Conservation (phyloP, 1,284 basidiomycete genomes). For the Ustilago nuda region DNA sequence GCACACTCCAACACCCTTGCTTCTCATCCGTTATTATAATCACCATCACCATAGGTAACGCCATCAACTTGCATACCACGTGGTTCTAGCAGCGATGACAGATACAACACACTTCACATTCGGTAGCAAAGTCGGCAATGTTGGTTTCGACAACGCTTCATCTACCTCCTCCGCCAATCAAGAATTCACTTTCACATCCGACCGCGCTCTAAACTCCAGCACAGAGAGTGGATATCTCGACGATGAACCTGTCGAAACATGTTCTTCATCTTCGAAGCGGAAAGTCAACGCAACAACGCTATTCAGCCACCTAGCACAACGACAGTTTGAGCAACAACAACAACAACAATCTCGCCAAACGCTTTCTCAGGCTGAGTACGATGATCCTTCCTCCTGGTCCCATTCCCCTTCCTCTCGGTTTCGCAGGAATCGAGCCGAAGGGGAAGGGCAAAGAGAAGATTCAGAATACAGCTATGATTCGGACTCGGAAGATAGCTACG, state of each 20-base stretch:
- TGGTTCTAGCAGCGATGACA: not conserved
- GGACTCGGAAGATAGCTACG: slow-evolving; percentile 2
- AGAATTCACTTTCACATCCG: not conserved
- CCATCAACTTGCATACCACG: not conserved
- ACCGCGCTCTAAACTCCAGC: not conserved
- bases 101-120: not conserved
- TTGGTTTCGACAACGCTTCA: not conserved
- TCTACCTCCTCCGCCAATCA: not conserved
- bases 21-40: not conserved
- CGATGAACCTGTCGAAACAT: slow-evolving; percentile 3
- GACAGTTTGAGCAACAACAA: slow-evolving; percentile 13
- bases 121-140: not conserved
- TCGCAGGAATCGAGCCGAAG: no score
- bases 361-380: slow-evolving; percentile 18
- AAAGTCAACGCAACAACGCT: slow-evolving; percentile 13
- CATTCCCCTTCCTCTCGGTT: not conserved
- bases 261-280: not conserved
- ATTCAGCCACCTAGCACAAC: slow-evolving; percentile 18
- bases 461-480: not conserved
- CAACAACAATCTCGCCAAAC: not conserved
- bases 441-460: no score
- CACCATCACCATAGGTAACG: not conserved
- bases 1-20: not conserved
- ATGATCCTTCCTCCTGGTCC: slow-evolving; percentile 11
- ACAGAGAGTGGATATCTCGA: slow-evolving; percentile 21